Conservation (phyloP, 2,329 filamentous ascomycete species). For the Alternaria gansuensis region DNA sequence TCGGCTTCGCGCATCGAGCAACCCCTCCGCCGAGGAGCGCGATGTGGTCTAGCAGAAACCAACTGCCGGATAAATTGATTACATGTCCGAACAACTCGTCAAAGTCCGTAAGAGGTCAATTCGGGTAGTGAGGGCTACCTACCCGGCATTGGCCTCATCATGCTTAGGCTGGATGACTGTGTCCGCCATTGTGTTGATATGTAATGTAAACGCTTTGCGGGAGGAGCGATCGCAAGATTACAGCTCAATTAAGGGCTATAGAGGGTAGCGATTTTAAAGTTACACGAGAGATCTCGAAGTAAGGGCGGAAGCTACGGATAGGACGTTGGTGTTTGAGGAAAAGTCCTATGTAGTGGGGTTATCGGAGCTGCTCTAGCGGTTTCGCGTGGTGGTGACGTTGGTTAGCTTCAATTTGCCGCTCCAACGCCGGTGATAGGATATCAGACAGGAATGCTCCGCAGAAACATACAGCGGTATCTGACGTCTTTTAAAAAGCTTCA, state of each 20-base stretch:
- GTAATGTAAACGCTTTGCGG: slow-evolving; percentile 32
- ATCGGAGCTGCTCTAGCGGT: slow-evolving; percentile 41
- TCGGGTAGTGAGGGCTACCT: slow-evolving; percentile 37
- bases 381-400: slow-evolving; percentile 46
- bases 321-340: slow-evolving; percentile 41
- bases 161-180: slow-evolving; percentile 58
- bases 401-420: slow-evolving; percentile 31
- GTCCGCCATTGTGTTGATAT: slow-evolving; percentile 54
- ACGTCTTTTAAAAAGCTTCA: slow-evolving; percentile 32
- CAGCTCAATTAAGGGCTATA: slow-evolving; percentile 36
- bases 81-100: not conserved
- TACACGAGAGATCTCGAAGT: slow-evolving; percentile 22
- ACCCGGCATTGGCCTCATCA: slow-evolving; percentile 59
- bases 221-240: slow-evolving; percentile 32
- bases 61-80: slow-evolving; percentile 17
- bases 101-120: not conserved
- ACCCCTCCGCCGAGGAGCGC: slow-evolving; percentile 18
- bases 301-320: slow-evolving; percentile 40
- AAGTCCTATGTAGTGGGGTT: slow-evolving; percentile 50
- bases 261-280: slow-evolving; percentile 17
- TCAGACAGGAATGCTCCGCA: slow-evolving; percentile 30
- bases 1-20: slow-evolving; percentile 20
- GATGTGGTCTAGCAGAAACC: not conserved
- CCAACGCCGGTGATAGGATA: slow-evolving; percentile 32
- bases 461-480: slow-evolving; percentile 26